Evolutionary conservation across 805 yeast species (phyloP), one percentile per base, ranked within the genome.

Genomic region (Candida hungchunana): DNA sequence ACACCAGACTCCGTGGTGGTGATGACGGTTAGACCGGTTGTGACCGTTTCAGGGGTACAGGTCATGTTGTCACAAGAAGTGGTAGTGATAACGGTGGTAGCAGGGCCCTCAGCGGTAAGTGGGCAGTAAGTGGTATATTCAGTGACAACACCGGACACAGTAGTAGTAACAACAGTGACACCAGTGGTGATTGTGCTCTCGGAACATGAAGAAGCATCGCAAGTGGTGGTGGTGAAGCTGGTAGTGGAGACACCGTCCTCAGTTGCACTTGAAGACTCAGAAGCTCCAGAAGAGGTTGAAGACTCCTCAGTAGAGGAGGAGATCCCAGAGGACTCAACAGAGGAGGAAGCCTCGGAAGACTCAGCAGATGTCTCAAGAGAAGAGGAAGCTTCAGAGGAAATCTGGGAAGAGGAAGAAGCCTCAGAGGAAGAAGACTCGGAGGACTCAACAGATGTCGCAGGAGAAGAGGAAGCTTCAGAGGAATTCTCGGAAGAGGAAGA

Each of bases 131-230:
- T 46, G 18, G 54, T 43, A 48, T 43, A 42, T 8, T 18, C 37
- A 29, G 53, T 44, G 12, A 34, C 47, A 5, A 27, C 40, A 32
- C 48, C 50, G n/a, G n/a, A 26, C 13, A 51, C 42, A 25, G 70
- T 64, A 29, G 40, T 44, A 29, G 59, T 58, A 29, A 60, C 59
- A 18, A 39, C 48, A 18, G 53, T 45, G 34, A 45, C 48, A 35
- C 56, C 49, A 34, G 67, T 62, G 37, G 60, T 46, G 18, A 40
- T 46, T 21, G 48, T 25, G 15, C 36, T 23, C 29, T 35, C 39
- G 12, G 48, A 30, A 19, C 55, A 51, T 11, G 28, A 34, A 20
- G 44, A 29, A 20, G 32, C 38, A 2, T 30, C 26, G 34, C 55
- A 47, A 17, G 52, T 42, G 26, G 55, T 59, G 44, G 62, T 45